Base-by-base conservation (phyloP, 208 protist genomes). In the Trypanosoma scelopori region DNA sequence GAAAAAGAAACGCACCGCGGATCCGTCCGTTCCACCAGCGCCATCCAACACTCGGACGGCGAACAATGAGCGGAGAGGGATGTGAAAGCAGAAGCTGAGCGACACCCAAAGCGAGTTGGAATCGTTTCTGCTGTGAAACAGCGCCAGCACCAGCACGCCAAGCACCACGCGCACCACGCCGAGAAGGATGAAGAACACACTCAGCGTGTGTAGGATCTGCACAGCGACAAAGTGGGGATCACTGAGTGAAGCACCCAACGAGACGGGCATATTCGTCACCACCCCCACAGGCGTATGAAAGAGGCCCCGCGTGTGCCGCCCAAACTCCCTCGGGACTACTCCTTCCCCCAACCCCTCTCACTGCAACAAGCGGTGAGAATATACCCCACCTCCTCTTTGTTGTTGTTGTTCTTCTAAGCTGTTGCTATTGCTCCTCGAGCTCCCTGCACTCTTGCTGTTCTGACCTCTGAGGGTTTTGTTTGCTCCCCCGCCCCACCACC, bases 181-280 rank as follows among this genome's bases (percentile, higher is more conserved):
- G 4, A 92, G 65, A 23, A 82, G 45, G 13, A 88, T 20, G 49
- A 86, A 79, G 63, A 90, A 88, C 0, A 82, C 39, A 39, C 81
- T 87, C n/a, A 84, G 49, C 22, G 47, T 71, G 69, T 93, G 69
- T 13, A 87, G 5, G 39, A 93, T 89, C 61, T 93, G 86, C 7
- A 78, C 63, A 41, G 88, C 65, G 0, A 89, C 69, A 61, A 80
- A 93, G 4, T 71, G 20, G 4, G 86, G 86, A 63, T 74, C 78
- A 51, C 68, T 77, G 35, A 71, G 30, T 16, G 59, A 56, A 23
- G 85, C 78, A 1, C 88, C 88, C 13, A 93, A 72, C 28, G 75
- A 61, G 58, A 93, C 63, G 16, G 81, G 68, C 87, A 93, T 93
- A 13, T 30, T 55, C 3, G 6, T 58, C 35, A 55, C 32, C 32